Conservation (phyloP, 495 filamentous ascomycete genomes). For the Aspergillus incahuasiensis region DNA sequence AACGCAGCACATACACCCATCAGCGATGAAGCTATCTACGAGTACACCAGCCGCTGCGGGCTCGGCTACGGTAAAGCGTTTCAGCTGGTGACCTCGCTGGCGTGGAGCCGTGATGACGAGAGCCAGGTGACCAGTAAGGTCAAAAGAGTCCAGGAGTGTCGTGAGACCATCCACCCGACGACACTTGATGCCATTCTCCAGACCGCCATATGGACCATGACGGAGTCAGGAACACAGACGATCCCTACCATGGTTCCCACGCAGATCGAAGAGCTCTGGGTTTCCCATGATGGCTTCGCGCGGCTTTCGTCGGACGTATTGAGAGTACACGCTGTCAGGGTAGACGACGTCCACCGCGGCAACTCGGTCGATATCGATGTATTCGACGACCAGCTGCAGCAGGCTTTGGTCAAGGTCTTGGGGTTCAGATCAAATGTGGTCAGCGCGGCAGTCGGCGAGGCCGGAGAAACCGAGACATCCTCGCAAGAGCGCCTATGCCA, state of each 20-base stretch:
- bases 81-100: not conserved
- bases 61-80: not conserved
- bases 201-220: not conserved
- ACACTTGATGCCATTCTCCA: slow-evolving; percentile 2
- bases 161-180: not conserved
- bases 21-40: not conserved
- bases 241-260: not conserved
- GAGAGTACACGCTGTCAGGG: not conserved
- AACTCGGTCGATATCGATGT: not conserved
- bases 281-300: not conserved
- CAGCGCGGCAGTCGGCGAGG: not conserved
- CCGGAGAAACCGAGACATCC: not conserved
- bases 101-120: not conserved
- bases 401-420: not conserved
- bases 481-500: not conserved
- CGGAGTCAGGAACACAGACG: not conserved
- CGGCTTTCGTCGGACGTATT: not conserved
- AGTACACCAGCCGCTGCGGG: not conserved
- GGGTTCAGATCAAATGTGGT: not conserved
- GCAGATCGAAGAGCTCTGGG: not conserved
- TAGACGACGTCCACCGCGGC: not conserved
- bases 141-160: not conserved
- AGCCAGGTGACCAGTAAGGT: not conserved
- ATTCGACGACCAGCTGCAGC: not conserved
- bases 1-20: not conserved